A percentile compares a stretch with the other conserved stretches of the same genome.
These are phyloP conservation scores for Trichoderma harzianum DNA, from an alignment of 2,329 filamentous ascomycete species.

Conservation along the genomic window DNA sequence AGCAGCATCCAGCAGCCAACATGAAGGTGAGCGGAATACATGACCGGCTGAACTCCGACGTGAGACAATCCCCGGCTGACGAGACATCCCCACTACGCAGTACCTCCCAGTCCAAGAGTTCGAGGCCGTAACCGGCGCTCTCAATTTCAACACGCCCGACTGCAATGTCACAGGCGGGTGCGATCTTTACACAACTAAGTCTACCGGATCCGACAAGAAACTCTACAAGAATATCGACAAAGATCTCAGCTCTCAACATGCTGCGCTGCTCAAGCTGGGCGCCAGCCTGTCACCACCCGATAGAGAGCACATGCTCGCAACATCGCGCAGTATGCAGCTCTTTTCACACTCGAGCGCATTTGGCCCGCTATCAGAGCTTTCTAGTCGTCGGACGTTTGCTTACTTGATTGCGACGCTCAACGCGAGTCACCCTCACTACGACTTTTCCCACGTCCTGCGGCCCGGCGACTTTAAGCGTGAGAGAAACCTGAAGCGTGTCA, in stretches of 20 bases:
- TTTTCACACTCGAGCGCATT: slow-evolving; percentile 88
- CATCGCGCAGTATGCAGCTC: slow-evolving; percentile 55
- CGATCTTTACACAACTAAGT: slow-evolving; percentile 97
- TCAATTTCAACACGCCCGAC: slow-evolving; percentile 94
- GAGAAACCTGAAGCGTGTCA: slow-evolving; percentile 73
- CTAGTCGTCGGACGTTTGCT: slow-evolving; percentile 86
- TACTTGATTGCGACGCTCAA: slow-evolving; percentile 97
- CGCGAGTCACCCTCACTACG: slow-evolving; percentile 85
- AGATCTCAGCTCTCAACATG: slow-evolving; percentile 86
- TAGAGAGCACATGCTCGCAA: slow-evolving; percentile 63
- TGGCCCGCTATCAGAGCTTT: slow-evolving; percentile 81
- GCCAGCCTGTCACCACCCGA: slow-evolving; percentile 84
- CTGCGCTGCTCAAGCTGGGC: slow-evolving; percentile 79
- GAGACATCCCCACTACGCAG: slow-evolving; percentile 43
- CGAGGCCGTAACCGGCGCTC: slow-evolving; percentile 83
- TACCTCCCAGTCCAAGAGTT: slow-evolving; percentile 90
- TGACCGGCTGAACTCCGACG: not conserved
- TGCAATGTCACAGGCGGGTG: slow-evolving; percentile 90
- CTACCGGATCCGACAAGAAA: slow-evolving; percentile 92
- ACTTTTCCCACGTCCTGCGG: slow-evolving; percentile 89
- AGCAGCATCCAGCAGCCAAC: slow-evolving; percentile 20
- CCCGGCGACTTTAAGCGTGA: slow-evolving; percentile 89
- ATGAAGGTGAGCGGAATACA: slow-evolving; percentile 37
- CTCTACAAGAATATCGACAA: slow-evolving; percentile 94
- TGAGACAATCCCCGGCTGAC: slow-evolving; percentile 22